Base-by-base conservation (phyloP, 1,284 basidiomycete species). In the Cryptococcus sp. region DNA sequence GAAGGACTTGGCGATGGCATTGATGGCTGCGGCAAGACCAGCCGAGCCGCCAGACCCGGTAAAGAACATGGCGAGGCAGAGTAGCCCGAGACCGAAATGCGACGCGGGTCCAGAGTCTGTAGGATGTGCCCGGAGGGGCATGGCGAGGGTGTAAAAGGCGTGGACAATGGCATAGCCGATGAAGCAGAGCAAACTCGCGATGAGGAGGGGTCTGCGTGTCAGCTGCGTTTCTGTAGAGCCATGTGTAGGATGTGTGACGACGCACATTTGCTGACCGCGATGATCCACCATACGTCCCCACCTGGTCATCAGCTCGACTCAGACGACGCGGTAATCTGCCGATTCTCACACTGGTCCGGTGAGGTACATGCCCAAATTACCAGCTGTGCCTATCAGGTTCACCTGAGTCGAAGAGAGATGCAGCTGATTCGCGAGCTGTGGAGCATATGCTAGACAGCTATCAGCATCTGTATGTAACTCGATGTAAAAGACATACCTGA, bases 401-500 rank as follows among this genome's bases (percentile, higher is more conserved):
- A 86, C 74, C 52, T 84, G 79, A 0, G 86, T 89, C 44, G 87
- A 85, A 0, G 81, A 78, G 18, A 89, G 78, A 38, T 77, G 74
- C n/a, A 90, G 77, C 33, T 80, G 78, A 14, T 80, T 71, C 2
- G 82, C 84, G 3, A 91, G 76, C 65, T 89, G 87, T 0, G 87
- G 87, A 0, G 83, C 82, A 65, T 89, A 91, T 2, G 85, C 87
- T 84, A 63, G 3, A 25, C 4, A 19, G 41, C 31, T 48, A 33
- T 23, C 4, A 19, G 31, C 9, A 4, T 22, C 38, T 16, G 11
- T 26, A 23, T 19, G 14, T 21, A 3, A 3, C 6, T n/a, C 21
- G 28, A 25, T 3, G 23, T 39, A 5, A 5, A 2, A n/a, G 32
- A 33, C 45, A 21, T 1, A 54, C 52, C 52, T 23, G 83, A 82